These are phyloP conservation scores for Candida dendrica DNA, from an alignment of 805 yeast genomes.

Conservation along the genomic window DNA sequence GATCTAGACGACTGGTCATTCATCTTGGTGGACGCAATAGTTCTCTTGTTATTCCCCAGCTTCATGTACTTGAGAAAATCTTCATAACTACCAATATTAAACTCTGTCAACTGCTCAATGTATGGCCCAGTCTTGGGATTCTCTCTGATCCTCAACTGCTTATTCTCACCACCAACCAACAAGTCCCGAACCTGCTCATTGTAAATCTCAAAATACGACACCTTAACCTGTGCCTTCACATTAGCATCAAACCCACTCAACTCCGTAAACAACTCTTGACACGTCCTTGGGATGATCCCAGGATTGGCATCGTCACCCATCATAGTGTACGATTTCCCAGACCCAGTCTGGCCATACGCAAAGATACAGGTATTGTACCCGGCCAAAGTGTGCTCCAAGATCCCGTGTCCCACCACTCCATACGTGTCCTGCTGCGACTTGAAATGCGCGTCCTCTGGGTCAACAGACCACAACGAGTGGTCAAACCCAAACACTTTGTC, in stretches of 20 bases:
- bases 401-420: conserved; percentile 45
- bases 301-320: conserved; percentile 44
- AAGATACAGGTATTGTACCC: conserved; percentile 72
- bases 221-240: conserved; percentile 34
- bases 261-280: conserved; percentile 44
- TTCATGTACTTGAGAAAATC: conserved; percentile 42
- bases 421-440: conserved; percentile 48
- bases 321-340: conserved; percentile 84
- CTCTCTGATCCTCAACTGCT: conserved; percentile 46
- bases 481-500: conserved; percentile 41
- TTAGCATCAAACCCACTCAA: conserved; percentile 24
- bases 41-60: conserved; percentile 48
- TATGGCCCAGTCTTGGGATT: conserved; percentile 61
- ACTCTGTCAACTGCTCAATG: conserved; percentile 59
- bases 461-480: conserved; percentile 42
- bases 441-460: conserved; percentile 24
- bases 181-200: conserved; percentile 72
- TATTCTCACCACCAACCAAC: conserved; percentile 26
- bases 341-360: conserved; percentile 79
- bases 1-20: conserved; percentile 71
- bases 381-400: conserved; percentile 53
- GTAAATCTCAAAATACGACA: conserved; percentile 69
- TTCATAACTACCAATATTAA: conserved; percentile 35
- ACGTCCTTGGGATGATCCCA: conserved; percentile 63
- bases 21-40: conserved; percentile 69